Base-by-base conservation (phyloP, 1,284 basidiomycete genomes). In the Heterobasidion occidentale region DNA sequence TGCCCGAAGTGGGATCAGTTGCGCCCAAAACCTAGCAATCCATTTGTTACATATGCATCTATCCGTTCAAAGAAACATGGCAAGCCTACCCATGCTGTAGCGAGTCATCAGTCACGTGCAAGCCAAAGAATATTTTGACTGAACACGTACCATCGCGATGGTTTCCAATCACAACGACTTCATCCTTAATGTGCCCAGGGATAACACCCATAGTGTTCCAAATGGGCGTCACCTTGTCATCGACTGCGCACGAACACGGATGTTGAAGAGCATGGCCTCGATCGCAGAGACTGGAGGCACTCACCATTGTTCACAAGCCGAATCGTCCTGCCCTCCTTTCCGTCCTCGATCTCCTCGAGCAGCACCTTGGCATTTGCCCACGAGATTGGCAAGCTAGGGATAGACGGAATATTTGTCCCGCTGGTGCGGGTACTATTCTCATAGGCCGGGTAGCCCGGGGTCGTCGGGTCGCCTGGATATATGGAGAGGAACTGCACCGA, bases 151-250 rank as follows among this genome's bases (percentile, higher is more conserved):
- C 91, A 75, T 95, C 92, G 54, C 92, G 81, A 69, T 96, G 93
- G 64, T 88, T 89, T 9, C 94, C 95, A 57, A 97, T 68, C 27
- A 97, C 67, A 20, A 96, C 81, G 1, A 95, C 86, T 66, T 97
- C 92, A 64, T 94, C 86, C 60, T 83, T 80, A 62, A 97, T 84
- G 62, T 88, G 83, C 0, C 96, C 95, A 7, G 94, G 95, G 59
- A 98, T 92, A 44, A 88, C 80, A 3, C 86, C 92, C 83, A 96
- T 92, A 0, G 86, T 82, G 72, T 98, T 94, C 88, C 88, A 88
- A 54, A 90, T 87, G 2, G 87, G 88, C n/a, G 78, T 92, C 20
- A 94, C 79, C 63, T 84, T 83, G n/a, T 77, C 83, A 60, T 92
- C 80, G 51, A 94, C 88, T 78, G 38, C 38, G n/a, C 38, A 42